phyloP scores from a whole-genome alignment of 192 early-diverging fungal species.

The Backusella luteola region DNA sequence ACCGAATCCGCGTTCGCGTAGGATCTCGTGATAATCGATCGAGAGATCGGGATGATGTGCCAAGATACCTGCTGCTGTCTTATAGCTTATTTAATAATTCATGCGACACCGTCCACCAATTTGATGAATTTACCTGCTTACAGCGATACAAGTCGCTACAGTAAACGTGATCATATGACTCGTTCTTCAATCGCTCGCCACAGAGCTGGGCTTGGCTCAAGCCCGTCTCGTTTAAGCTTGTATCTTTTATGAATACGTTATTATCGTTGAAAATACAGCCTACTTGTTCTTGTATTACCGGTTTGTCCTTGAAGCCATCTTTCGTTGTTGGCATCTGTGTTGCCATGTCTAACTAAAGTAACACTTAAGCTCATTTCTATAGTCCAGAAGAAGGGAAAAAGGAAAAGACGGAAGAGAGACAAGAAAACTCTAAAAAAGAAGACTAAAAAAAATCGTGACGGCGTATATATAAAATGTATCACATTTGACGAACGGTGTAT shows the following conservation, averaged over 20 bases:
- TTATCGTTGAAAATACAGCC: too few species aligned
- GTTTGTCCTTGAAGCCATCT: slow-evolving; percentile 29
- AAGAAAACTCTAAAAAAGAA: not conserved
- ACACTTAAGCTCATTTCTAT: slow-evolving; percentile 9
- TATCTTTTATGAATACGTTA: slow-evolving; percentile 14
- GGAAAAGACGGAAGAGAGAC: not conserved
- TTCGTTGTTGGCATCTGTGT: slow-evolving; percentile 35
- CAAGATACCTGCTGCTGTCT: slow-evolving; percentile 24
- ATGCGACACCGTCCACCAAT: too few species aligned
- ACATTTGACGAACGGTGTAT: not conserved
- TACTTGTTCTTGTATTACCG: slow-evolving; percentile 7
- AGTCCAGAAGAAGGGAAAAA: not conserved
- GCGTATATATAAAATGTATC: not conserved
- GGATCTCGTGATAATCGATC: not conserved
- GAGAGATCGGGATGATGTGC: slow-evolving; percentile 7
- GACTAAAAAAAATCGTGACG: not conserved
- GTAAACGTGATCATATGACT: slow-evolving; percentile 20
- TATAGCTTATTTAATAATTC: not conserved
- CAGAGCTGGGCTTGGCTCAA: slow-evolving; percentile 17
- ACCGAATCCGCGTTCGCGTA: slow-evolving; percentile 28
- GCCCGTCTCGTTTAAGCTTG: slow-evolving; percentile 17
- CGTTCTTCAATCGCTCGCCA: slow-evolving; percentile 17
- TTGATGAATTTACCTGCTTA: slow-evolving; percentile 17
- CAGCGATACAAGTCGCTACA: slow-evolving; percentile 29
- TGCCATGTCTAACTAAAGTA: slow-evolving; percentile 34